These are phyloP conservation scores for Scolecobasidium constrictum DNA, from an alignment of 2,329 filamentous ascomycete species.

Conservation along the genomic window DNA sequence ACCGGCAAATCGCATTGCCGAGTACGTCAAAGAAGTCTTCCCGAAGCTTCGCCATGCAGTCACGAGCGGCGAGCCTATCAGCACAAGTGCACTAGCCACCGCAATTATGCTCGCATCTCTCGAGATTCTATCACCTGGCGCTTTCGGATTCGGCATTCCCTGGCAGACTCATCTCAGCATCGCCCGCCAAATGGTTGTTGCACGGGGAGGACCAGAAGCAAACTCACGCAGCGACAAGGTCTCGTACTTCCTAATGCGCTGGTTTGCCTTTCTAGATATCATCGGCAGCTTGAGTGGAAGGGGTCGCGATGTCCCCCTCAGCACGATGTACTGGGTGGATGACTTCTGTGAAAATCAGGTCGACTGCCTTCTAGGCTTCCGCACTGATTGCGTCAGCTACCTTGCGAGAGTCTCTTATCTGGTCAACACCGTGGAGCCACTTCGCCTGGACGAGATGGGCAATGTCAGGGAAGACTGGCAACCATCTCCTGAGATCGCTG, in stretches of 20 bases:
- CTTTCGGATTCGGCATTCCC: conserved; percentile 67
- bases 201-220: conserved; percentile 48
- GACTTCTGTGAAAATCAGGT: conserved; percentile 46
- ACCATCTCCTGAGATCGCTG: conserved; percentile 43
- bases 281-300: conserved; percentile 59
- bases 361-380: conserved; percentile 74
- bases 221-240: conserved; percentile 47
- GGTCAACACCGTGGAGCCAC: conserved; percentile 48
- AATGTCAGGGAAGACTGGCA: conserved; percentile 45
- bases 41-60: conserved; percentile 60
- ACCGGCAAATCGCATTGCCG: conserved; percentile 65
- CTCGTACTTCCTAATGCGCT: conserved; percentile 65
- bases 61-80: conserved; percentile 50
- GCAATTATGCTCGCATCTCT: conserved; percentile 78
- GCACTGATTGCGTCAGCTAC: conserved; percentile 57
- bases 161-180: conserved; percentile 73
- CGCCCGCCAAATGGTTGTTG: conserved; percentile 63
- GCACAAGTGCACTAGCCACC: conserved; percentile 64
- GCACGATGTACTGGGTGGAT: conserved; percentile 29
- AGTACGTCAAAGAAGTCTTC: conserved; percentile 72
- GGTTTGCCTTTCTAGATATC: conserved; percentile 78
- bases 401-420: conserved; percentile 63
- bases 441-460: conserved; percentile 46
- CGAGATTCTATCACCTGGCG: conserved; percentile 72
- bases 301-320: conserved; percentile 31